These are phyloP conservation scores for Glycine soja DNA, from an alignment of 306 rosid genomes.

Conservation along the genomic window DNA sequence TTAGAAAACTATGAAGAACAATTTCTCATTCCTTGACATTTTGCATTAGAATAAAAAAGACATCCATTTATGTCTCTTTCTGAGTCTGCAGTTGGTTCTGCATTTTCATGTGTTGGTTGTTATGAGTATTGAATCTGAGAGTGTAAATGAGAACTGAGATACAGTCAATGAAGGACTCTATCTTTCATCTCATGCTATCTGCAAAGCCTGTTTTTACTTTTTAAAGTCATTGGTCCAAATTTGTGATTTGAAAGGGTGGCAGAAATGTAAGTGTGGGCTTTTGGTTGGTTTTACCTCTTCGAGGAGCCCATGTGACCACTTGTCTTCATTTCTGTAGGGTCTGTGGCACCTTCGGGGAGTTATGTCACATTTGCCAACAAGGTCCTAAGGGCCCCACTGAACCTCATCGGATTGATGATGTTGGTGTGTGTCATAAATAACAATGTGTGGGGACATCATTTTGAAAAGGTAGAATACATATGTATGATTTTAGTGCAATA, in stretches of 20 bases:
- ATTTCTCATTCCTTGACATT: background rate
- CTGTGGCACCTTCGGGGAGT: slow-evolving; percentile 13
- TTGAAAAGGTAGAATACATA: background rate
- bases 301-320: slow-evolving; percentile 35
- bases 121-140: slow-evolving; percentile 27
- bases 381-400: slow-evolving; percentile 39
- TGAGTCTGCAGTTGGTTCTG: slow-evolving; percentile 9
- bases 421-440: slow-evolving; percentile 21
- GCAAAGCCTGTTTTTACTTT: slow-evolving; percentile 1
- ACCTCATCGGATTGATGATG: background rate
- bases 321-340: slow-evolving; percentile 29
- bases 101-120: slow-evolving; percentile 15
- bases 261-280: slow-evolving; percentile 18
- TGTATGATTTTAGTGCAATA: background rate
- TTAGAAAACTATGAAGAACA: background rate
- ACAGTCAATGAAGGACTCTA: no score
- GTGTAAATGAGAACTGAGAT: background rate
- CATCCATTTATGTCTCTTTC: background rate
- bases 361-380: slow-evolving; percentile 34
- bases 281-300: background rate
- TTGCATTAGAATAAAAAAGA: background rate
- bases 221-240: background rate
- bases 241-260: slow-evolving; percentile 22
- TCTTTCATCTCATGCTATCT: background rate
- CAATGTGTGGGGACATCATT: background rate